Evolutionary conservation across 176 grass and related monocot species (phyloP).

Genomic region (Zea mays): Zm-B73-REFERENCE-NAM-5.0 NC_050097.1:217438001-217438500

Average conservation of each 20-base stretch:
- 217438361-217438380: conserved; percentile 65
- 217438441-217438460: conserved; percentile 52
- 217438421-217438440: conserved; percentile 61
- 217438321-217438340: conserved; percentile 38
- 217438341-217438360: conserved; percentile 57
- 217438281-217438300: conserved; percentile 47
- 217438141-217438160: conserved; percentile 26
- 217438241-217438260: conserved; percentile 48
- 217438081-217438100: conserved; percentile 4
- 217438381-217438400: conserved; percentile 68
- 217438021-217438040: no score
- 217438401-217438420: conserved; percentile 62
- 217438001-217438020: no score
- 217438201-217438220: conserved; percentile 40
- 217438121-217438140: conserved; percentile 22
- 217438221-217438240: conserved; percentile 50
- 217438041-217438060: conserved; percentile 39
- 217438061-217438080: conserved; percentile 18
- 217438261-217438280: background rate
- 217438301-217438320: conserved; percentile 44
- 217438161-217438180: conserved; percentile 22
- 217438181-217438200: conserved; percentile 21
- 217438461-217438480: conserved; percentile 42
- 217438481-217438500: conserved; percentile 26
- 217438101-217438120: conserved; percentile 16